Evolutionary conservation across 2,329 filamentous ascomycete species (phyloP).

Genomic region (Curvularia lunata): DNA sequence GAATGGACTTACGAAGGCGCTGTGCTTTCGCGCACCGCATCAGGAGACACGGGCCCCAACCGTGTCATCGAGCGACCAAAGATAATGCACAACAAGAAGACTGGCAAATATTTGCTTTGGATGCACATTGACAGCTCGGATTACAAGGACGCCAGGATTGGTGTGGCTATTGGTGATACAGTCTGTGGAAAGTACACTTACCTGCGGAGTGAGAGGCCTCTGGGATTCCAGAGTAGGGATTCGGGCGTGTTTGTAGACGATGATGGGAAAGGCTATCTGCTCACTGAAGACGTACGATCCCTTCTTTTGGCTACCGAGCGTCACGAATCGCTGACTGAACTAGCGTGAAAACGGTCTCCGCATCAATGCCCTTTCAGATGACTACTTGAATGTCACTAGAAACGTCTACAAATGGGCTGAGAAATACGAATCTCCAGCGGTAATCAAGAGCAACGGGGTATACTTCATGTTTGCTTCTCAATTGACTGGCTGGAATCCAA

Average conservation of each 20-base stretch:
- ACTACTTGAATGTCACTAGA: conserved; percentile 61
- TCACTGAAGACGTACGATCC: conserved; percentile 65
- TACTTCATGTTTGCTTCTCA: conserved; percentile 71
- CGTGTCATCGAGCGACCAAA: conserved; percentile 72
- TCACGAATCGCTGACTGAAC: conserved; percentile 6
- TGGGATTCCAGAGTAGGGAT: conserved; percentile 62
- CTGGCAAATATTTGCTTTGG: conserved; percentile 70
- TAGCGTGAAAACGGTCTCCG: conserved; percentile 64
- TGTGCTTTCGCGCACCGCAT: conserved; percentile 60
- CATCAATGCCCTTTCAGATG: conserved; percentile 62
- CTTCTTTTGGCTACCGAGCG: background rate
- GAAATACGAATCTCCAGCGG: conserved; percentile 66
- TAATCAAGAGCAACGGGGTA: conserved; percentile 64
- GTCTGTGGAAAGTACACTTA: conserved; percentile 68
- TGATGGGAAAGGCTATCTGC: conserved; percentile 65
- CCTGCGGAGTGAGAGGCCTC: conserved; percentile 54
- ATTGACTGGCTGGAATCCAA: conserved; percentile 60
- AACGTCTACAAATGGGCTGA: conserved; percentile 61
- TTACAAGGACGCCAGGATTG: conserved; percentile 69
- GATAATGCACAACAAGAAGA: conserved; percentile 70
- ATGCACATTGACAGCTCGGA: conserved; percentile 69
- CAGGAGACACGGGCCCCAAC: conserved; percentile 65
- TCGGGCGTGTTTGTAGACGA: conserved; percentile 68
- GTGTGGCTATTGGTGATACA: conserved; percentile 64
- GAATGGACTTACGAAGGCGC: conserved; percentile 69